Evolutionary conservation across 371 early-diverging fungal species (phyloP), one percentile per base, ranked within the genome.

Genomic region (Zopfochytrium polystomum): DNA sequence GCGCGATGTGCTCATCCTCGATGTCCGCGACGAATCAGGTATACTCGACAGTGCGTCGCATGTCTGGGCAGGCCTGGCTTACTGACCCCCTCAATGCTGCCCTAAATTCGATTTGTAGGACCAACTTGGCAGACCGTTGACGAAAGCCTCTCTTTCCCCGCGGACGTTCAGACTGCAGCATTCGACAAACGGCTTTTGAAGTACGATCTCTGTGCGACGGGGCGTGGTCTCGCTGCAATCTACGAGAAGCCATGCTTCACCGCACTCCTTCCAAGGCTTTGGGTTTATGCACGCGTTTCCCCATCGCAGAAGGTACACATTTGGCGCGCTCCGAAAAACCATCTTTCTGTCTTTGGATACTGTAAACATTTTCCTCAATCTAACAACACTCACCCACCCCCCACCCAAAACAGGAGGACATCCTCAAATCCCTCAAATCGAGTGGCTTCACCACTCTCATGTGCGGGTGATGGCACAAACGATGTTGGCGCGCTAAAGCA

Each of bases 381-480:
- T 56, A 75, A 86, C 98, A 99, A 76, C 86, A 84, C 52, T 87
- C 99, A 35, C 76, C 99, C 74, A 88, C n/a, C n/a, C 89, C 89
- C 26, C 85, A 34, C 84, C 94, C 66, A 97, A 99, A 75, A 79
- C 82, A 77, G 88, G 99, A 99, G 77, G 87, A 85, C 52, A 89
- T 99, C 43, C 77, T 99, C 75, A 89, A 90, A 26, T 84, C 85
- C 34, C 84, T 96, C 65, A 98, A 99, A 75, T 80, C 81, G 18
- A 80, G 80, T 7, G 98, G 95, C 22, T 94, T 90, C 77, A 85
- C 84, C 20, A 98, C 99, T n/a, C 81, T 99, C 52, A 99, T 99
- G 99, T 96, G 97, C 71, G 99, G 99, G 99, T 67, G 99, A 99
- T 76, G 99, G 99, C 44, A 99, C 99, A 29, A 99, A 99, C 79